These are phyloP conservation scores for Chamaecyparis obtusa DNA, from an alignment of 75 land plant genomes.

Conservation along the genomic window DNA sequence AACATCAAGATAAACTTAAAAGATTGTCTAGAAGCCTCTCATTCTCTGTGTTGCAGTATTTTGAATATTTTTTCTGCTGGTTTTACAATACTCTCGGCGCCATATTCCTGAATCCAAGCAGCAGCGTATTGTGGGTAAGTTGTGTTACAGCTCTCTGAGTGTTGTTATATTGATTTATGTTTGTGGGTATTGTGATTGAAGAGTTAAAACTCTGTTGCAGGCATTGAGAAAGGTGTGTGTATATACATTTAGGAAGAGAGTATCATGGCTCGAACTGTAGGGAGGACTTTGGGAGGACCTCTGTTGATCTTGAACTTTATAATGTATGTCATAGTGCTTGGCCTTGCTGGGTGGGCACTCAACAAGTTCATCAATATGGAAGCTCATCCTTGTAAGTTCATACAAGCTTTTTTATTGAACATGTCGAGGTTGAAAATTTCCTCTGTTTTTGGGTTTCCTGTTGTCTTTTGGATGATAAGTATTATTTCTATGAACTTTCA, in stretches of 20 bases:
- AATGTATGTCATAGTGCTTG: constrained; percentile 54
- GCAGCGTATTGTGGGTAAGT: background rate
- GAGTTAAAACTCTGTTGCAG: background rate
- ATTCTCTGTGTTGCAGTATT: background rate
- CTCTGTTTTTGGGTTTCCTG: too few relatives aligned
- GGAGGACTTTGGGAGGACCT: constrained; percentile 54
- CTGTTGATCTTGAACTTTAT: constrained; percentile 62
- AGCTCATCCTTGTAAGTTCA: constrained; percentile 39
- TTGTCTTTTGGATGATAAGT: too few relatives aligned
- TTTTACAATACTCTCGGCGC: background rate
- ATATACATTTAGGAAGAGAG: background rate
- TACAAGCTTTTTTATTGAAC: background rate
- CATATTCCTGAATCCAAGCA: background rate
- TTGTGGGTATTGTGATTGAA: background rate
- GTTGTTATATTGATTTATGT: background rate
- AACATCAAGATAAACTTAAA: background rate
- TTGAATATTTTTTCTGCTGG: background rate
- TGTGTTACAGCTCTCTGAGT: background rate
- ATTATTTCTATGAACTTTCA: too few relatives aligned
- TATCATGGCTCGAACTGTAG: constrained; percentile 28
- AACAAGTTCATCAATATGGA: constrained; percentile 59
- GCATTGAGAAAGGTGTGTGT: background rate
- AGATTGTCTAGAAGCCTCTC: background rate
- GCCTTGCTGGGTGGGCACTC: constrained; percentile 65
- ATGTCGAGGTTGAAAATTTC: too few relatives aligned